Evolutionary conservation across 257 asterid genomes (phyloP), one percentile per base, ranked within the genome.

Genomic region (Plantago elongata): DNA sequence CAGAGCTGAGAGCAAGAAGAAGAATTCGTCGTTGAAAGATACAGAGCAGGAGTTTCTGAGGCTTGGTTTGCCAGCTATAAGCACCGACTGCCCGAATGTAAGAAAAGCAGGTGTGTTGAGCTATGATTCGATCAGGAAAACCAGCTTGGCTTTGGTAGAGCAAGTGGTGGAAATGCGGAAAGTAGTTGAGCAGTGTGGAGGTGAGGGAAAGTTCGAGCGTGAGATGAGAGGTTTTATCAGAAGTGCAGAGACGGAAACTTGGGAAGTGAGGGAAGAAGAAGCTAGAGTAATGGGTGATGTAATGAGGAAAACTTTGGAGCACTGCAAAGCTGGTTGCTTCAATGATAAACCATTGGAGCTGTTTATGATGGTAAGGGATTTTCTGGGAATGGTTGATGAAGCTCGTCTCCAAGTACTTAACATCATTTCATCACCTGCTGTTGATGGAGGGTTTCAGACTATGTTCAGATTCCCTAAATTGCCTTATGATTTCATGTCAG

Each of bases 61-160:
- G 80, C 96, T 87, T 16, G 99, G 99, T 0, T 68, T 93, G 64
- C 97, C 99, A 1, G 63, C 84, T 0, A 78, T 93, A 10, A 87
- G 99, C 62, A 51, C 81, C 1, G 95, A 87, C 64, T 89, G 87
- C 60, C 67, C 75, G 17, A 85, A 82, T 50, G 94, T 85, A 64
- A 87, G 82, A 68, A 93, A 72, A 63, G 90, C 96, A 7, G 96
- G 94, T 4, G 11, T 64, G 1, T 68, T 85, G 14, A 95, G 85
- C 63, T 76, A 81, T 1, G 90, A 87, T 18, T 40, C 55, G 7
- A 78, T 89, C 4, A 67, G 68, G 0, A 82, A 73, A 73, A 73
- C 92, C 4, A 70, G 64, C 71, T 34, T 83, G 0, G 74, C 54
- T 8, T 54, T 89, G 49, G 54, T 77, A 45, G 60, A 79, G 4